Percentiles rank a stretch among this genome's conserved stretches.
phyloP scores from a whole-genome alignment of 2,329 filamentous ascomycete species.

The Septoria petroselini region DNA sequence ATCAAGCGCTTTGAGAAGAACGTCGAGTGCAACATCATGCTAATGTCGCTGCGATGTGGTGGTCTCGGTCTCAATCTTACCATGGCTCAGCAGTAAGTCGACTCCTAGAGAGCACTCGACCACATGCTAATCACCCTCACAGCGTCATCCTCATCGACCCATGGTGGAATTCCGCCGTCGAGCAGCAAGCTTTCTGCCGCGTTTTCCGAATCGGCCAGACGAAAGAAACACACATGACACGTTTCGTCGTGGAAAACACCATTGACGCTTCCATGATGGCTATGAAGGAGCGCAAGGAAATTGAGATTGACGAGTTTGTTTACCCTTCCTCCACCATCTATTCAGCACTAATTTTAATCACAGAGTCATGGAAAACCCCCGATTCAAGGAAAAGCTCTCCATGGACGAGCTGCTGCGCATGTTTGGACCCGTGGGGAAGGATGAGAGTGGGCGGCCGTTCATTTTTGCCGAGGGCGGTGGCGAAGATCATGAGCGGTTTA shows the following conservation, averaged over 20 bases:
- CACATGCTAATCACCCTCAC: conserved; percentile 4
- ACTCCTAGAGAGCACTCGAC: too few species aligned
- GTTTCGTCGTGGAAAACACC: conserved; percentile 54
- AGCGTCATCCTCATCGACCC: conserved; percentile 50
- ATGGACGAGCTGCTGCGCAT: conserved; percentile 46
- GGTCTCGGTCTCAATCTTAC: conserved; percentile 60
- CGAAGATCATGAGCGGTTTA: conserved; percentile 2
- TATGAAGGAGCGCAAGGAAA: conserved; percentile 57
- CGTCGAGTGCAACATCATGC: conserved; percentile 45
- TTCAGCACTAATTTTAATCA: conserved; percentile 11
- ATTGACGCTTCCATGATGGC: conserved; percentile 57
- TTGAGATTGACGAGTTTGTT: conserved; percentile 39
- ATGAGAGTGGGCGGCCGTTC: conserved; percentile 42
- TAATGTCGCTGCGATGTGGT: conserved; percentile 57
- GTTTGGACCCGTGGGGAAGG: conserved; percentile 45
- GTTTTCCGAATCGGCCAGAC: conserved; percentile 64
- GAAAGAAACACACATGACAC: conserved; percentile 57
- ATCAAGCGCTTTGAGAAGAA: conserved; percentile 48
- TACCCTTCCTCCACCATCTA: neutral
- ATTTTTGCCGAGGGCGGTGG: conserved; percentile 40
- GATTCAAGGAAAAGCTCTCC: conserved; percentile 36
- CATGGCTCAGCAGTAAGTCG: conserved; percentile 42
- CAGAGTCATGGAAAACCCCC: conserved; percentile 42
- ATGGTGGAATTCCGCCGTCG: conserved; percentile 55
- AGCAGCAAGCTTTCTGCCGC: conserved; percentile 51